Percentiles rank a stretch among this genome's conserved stretches.
Evolutionary conservation across 1,284 basidiomycete genomes (phyloP).

Genomic region (Gomphus bonarii): DNA sequence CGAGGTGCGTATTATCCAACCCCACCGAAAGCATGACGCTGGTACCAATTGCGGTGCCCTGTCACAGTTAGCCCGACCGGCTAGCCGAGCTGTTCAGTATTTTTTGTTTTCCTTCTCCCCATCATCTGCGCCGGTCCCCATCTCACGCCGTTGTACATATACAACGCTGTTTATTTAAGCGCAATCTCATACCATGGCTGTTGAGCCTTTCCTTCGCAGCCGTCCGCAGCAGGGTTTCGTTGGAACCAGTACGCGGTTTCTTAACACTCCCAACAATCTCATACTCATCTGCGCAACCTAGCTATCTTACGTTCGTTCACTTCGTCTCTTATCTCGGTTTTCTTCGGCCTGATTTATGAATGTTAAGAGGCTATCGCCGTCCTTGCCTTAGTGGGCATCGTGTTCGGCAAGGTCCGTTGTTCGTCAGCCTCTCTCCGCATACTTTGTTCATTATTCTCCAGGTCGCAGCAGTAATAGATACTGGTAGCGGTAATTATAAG

Average conservation of each 20-base stretch:
- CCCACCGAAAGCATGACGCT: too few species aligned
- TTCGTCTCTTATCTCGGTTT: slow-evolving; percentile 25
- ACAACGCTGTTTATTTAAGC: too few species aligned
- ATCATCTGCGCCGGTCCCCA: neutral
- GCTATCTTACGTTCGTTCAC: slow-evolving; percentile 7
- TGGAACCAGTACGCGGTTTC: slow-evolving; percentile 41
- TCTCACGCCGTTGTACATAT: neutral
- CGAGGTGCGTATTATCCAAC: too few species aligned
- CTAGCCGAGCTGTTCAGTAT: neutral
- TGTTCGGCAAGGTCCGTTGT: slow-evolving; percentile 26
- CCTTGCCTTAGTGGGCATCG: slow-evolving; percentile 32
- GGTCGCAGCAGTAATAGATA: slow-evolving; percentile 44
- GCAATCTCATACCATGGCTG: slow-evolving; percentile 35
- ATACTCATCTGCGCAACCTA: slow-evolving; percentile 7
- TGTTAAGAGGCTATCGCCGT: slow-evolving; percentile 38
- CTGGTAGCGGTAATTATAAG: slow-evolving; percentile 39
- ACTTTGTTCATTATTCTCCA: slow-evolving; percentile 19
- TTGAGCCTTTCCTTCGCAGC: slow-evolving; percentile 55
- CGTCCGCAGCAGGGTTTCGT: slow-evolving; percentile 58
- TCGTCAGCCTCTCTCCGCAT: neutral
- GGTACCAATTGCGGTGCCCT: too few species aligned
- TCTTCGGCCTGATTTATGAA: slow-evolving; percentile 29
- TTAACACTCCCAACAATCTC: slow-evolving; percentile 2
- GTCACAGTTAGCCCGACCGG: too few species aligned
- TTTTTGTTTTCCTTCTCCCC: neutral